These are phyloP conservation scores for Xanthoconium purpureum DNA, from an alignment of 768 basidiomycete genomes.

Conservation along the genomic window DNA sequence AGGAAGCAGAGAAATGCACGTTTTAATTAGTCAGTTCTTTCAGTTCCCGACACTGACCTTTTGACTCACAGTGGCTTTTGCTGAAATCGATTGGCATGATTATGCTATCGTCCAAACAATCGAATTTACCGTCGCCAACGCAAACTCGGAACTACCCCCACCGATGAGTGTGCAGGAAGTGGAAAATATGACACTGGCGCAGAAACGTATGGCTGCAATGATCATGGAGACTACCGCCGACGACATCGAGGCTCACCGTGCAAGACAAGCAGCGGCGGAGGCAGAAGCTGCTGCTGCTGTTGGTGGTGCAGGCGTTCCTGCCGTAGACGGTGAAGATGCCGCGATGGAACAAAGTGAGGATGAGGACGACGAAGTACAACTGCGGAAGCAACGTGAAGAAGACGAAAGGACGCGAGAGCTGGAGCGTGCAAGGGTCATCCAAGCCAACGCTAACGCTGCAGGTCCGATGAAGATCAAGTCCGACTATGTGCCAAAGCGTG, in stretches of 20 bases:
- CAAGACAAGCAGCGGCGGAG: slow-evolving; percentile 80
- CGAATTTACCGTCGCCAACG: slow-evolving; percentile 93
- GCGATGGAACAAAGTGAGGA: slow-evolving; percentile 80
- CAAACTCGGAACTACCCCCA: slow-evolving; percentile 87
- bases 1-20: slow-evolving; percentile 86
- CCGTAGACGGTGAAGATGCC: slow-evolving; percentile 54
- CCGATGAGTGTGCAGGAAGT: slow-evolving; percentile 95
- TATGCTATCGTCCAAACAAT: slow-evolving; percentile 98
- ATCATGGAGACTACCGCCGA: slow-evolving; percentile 94
- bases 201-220: slow-evolving; percentile 98
- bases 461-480: slow-evolving; percentile 93
- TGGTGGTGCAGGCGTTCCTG: slow-evolving; percentile 51
- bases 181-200: slow-evolving; percentile 93
- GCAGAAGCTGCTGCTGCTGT: slow-evolving; percentile 82
- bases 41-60: slow-evolving; percentile 1
- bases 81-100: slow-evolving; percentile 99
- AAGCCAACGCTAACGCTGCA: slow-evolving; percentile 71
- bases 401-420: slow-evolving; percentile 68
- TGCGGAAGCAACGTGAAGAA: slow-evolving; percentile 60
- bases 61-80: slow-evolving; percentile 71
- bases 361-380: slow-evolving; percentile 66
- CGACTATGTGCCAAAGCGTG: slow-evolving; percentile 93
- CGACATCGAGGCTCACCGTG: slow-evolving; percentile 79
- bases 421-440: slow-evolving; percentile 75
- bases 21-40: slow-evolving; percentile 9